Percentiles rank a stretch among this genome's conserved stretches.
These are phyloP conservation scores for Saksenaea vasiformis DNA, from an alignment of 371 early-diverging fungal genomes.

Conservation along the genomic window DNA sequence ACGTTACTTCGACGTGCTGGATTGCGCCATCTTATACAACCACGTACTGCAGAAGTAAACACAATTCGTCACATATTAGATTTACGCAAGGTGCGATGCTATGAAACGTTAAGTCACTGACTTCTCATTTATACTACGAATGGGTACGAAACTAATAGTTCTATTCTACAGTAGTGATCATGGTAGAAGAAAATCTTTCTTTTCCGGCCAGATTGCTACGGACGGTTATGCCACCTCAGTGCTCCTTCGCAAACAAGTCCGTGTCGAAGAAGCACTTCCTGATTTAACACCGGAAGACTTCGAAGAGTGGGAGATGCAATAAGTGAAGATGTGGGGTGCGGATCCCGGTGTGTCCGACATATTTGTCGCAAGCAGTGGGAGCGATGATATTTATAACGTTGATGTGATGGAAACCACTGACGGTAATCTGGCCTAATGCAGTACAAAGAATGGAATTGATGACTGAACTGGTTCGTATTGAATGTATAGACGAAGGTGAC, in stretches of 20 bases:
- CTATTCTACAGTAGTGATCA: background rate
- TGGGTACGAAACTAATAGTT: background rate
- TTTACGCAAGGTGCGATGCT: background rate
- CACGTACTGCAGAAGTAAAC: background rate
- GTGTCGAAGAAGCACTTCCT: too few species aligned
- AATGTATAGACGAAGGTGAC: too few species aligned
- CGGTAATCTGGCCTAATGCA: too few species aligned
- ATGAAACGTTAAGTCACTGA: background rate
- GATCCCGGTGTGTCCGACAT: background rate
- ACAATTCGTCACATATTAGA: background rate
- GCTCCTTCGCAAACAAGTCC: background rate
- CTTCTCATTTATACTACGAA: background rate
- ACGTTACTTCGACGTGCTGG: background rate
- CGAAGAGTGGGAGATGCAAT: too few species aligned
- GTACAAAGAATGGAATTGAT: too few species aligned
- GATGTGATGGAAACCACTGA: too few species aligned
- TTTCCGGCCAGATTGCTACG: background rate
- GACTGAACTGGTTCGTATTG: too few species aligned
- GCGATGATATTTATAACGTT: background rate
- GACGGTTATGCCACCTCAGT: background rate
- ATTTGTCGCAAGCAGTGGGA: background rate
- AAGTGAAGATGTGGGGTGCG: too few species aligned
- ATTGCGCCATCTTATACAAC: background rate
- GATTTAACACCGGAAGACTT: too few species aligned
- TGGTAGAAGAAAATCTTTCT: background rate